Conservation (phyloP, 768 basidiomycete genomes). For the Serendipita indica region DNA sequence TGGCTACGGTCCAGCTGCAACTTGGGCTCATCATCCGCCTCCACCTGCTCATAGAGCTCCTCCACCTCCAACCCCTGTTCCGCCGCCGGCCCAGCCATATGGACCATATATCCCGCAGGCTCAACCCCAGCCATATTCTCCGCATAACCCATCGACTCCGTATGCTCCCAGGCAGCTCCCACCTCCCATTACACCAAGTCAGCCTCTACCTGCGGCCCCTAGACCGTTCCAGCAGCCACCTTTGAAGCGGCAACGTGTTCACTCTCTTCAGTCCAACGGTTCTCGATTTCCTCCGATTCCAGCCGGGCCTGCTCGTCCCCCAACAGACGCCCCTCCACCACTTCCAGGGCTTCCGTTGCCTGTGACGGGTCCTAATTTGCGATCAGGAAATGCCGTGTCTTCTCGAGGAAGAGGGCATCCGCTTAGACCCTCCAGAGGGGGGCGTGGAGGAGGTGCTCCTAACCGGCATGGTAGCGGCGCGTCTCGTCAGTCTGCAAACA, state of each 20-base stretch:
- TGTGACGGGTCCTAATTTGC: neutral
- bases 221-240: slow-evolving; percentile 4
- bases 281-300: neutral
- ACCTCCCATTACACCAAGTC: neutral
- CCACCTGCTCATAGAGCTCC: slow-evolving; percentile 12
- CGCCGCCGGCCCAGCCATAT: slow-evolving; percentile 14
- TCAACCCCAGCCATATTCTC: neutral
- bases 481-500: neutral
- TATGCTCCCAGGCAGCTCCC: slow-evolving; percentile 1
- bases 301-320: neutral
- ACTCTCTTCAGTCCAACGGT: neutral
- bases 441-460: neutral
- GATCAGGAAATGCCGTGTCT: neutral
- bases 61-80: slow-evolving; percentile 16
- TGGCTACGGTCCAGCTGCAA: slow-evolving; percentile 8
- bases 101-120: slow-evolving; percentile 13
- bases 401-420: neutral
- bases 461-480: neutral
- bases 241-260: neutral
- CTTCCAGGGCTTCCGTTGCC: neutral
- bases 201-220: slow-evolving; percentile 1
- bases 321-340: neutral
- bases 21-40: slow-evolving; percentile 7
- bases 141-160: neutral
- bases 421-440: neutral